Evolutionary conservation across 108 stramenopile genomes (phyloP), one percentile per base, ranked within the genome.

Genomic region (Skeletonema potamos): DNA sequence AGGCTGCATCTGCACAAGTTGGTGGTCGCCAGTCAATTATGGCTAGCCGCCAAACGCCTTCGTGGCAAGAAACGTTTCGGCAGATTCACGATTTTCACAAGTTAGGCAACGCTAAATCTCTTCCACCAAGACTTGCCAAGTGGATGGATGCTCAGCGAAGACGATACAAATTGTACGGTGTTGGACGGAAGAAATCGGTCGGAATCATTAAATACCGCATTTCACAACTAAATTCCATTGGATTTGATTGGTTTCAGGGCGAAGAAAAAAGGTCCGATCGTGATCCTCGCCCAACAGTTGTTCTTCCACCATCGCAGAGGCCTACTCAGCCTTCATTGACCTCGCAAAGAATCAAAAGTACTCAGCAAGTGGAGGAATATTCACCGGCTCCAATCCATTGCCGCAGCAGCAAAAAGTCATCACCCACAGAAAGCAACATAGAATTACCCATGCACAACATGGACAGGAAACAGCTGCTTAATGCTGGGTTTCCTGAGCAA

Each of bases 131-230:
- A 3, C 27, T 57, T 3, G 2, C n/a, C 56, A 27, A 30, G 13
- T 57, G 56, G 56, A 57, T 57, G 56, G 30, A 57, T 29, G 27
- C 56, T 57, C 56, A 57, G 22, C 56, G 56, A 12, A 57, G 56
- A 15, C 27, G 56, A 15, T 57, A 57, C 56, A 57, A 57, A 5
- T 12, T 29, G 20, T 57, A 57, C 3, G 56, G 56, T n/a, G 27
- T 57, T 3, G 56, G 56, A 12, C 13, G 27, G 27, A 29, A 27
- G 27, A 57, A 57, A 29, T 13, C 20, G 3, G 30, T 29, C 27
- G 56, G 56, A 3, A 57, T 57, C 2, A 27, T 57, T 8, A 29
- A 30, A 10, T 12, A 57, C 56, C 56, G 56, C 20, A 57, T 57
- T 57, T 2, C 27, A 2, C 56, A 57, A 29, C 22, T 57, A 1